phyloP scores from a whole-genome alignment of 2,329 filamentous ascomycete genomes.

The Verticillium tricorpus region DNA sequence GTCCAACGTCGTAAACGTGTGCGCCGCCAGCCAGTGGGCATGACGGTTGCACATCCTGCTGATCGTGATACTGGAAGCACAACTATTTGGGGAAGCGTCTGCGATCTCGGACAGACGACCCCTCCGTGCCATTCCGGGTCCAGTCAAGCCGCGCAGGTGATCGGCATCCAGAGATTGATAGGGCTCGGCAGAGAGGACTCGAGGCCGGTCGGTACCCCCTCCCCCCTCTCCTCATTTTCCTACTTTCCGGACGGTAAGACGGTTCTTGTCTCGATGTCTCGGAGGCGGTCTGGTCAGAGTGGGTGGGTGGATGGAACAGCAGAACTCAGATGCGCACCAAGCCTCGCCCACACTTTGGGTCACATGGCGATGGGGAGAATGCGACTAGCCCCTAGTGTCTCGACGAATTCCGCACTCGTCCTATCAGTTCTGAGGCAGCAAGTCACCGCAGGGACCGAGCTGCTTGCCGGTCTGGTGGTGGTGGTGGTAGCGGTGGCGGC shows the following conservation, averaged over 20 bases:
- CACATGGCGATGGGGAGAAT: conserved; percentile 3
- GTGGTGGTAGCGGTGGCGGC: neutral
- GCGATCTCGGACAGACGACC: neutral
- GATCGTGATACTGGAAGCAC: neutral
- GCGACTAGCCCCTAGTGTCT: conserved; percentile 3
- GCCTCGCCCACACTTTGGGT: neutral
- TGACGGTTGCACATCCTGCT: neutral
- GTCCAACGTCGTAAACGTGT: neutral
- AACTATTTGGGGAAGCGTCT: neutral
- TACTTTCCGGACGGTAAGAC: neutral
- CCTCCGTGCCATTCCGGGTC: neutral
- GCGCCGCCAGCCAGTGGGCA: neutral
- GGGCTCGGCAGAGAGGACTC: conserved; percentile 1
- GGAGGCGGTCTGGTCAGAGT: neutral
- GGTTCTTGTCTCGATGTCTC: neutral
- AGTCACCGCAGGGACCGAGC: neutral
- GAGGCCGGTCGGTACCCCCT: neutral
- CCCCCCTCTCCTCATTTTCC: neutral
- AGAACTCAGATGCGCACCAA: neutral
- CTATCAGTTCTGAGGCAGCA: neutral
- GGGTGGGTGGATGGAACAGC: neutral
- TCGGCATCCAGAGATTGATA: conserved; percentile 3
- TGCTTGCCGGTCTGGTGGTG: neutral
- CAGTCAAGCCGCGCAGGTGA: neutral
- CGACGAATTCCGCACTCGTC: neutral